A percentile compares a stretch with the other conserved stretches of the same genome.
Conservation (phyloP, 192 early-diverging fungal genomes). For the Endogone sp. region DNA sequence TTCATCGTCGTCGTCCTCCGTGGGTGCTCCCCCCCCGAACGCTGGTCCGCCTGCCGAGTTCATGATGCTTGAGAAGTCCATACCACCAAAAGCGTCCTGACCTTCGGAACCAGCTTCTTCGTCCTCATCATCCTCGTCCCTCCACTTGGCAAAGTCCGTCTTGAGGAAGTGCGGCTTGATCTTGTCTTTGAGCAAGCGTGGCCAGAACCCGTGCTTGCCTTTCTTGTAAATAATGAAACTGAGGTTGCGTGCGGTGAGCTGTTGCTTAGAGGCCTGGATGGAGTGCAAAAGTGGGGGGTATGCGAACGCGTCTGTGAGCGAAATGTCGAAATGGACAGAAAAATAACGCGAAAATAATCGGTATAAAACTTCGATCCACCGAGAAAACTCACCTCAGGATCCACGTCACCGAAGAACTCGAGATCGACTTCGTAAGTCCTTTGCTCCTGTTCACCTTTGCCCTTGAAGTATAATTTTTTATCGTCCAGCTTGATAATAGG, state of each 20-base stretch:
- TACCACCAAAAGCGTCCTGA: conserved; percentile 22
- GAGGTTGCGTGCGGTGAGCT: conserved; percentile 61
- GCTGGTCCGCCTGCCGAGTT: conserved; percentile 45
- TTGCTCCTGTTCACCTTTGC: conserved; percentile 46
- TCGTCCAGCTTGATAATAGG: conserved; percentile 51
- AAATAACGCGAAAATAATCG: conserved; percentile 4
- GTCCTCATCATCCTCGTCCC: conserved; percentile 93
- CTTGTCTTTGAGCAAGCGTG: conserved; percentile 68
- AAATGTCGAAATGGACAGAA: neutral
- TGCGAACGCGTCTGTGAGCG: conserved; percentile 9
- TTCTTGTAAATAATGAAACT: conserved; percentile 64
- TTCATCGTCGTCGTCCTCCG: neutral
- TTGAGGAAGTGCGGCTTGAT: conserved; percentile 73
- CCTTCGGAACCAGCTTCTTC: conserved; percentile 47
- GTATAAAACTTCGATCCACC: no score
- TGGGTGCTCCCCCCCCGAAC: conserved; percentile 49
- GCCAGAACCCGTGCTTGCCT: conserved; percentile 69
- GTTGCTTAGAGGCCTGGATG: conserved; percentile 58
- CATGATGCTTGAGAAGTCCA: conserved; percentile 64
- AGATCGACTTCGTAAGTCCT: conserved; percentile 72
- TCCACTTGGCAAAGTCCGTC: conserved; percentile 89
- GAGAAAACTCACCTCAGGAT: conserved; percentile 62
- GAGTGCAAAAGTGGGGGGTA: conserved; percentile 1
- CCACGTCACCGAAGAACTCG: conserved; percentile 68
- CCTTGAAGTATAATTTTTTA: conserved; percentile 59